These are phyloP conservation scores for Apiospora arundinis DNA, from an alignment of 2,329 filamentous ascomycete species.

Conservation along the genomic window DNA sequence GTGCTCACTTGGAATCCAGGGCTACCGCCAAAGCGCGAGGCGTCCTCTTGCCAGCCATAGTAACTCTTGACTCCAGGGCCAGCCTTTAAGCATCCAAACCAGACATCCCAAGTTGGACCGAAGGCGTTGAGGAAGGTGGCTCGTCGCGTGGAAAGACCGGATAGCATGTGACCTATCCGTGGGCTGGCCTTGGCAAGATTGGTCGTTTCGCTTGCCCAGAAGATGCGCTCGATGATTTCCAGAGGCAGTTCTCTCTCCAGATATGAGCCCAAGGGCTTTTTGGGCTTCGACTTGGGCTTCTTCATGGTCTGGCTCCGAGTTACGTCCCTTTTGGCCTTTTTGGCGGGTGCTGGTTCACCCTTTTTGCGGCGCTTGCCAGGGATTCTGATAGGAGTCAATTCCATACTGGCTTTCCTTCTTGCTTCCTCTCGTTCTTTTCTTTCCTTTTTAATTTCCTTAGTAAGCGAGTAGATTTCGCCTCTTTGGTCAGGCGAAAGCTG, in stretches of 20 bases:
- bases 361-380: slow-evolving; percentile 31
- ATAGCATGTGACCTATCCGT: slow-evolving; percentile 54
- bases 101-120: slow-evolving; percentile 46
- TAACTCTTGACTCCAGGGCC: slow-evolving; percentile 28
- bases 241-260: slow-evolving; percentile 50
- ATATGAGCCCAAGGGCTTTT: slow-evolving; percentile 31
- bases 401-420: slow-evolving; percentile 40
- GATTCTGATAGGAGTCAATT: slow-evolving; percentile 56
- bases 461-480: background rate
- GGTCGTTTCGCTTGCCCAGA: slow-evolving; percentile 56
- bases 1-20: slow-evolving; percentile 51
- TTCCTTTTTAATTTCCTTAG: background rate
- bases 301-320: slow-evolving; percentile 3
- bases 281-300: slow-evolving; percentile 21
- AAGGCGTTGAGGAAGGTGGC: slow-evolving; percentile 46
- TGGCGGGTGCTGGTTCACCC: slow-evolving; percentile 23
- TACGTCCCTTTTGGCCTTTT: background rate
- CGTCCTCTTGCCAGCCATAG: slow-evolving; percentile 40
- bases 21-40: slow-evolving; percentile 43
- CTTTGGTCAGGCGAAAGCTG: background rate
- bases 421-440: background rate
- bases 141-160: slow-evolving; percentile 41
- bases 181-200: slow-evolving; percentile 53
- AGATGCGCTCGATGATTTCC: slow-evolving; percentile 61
- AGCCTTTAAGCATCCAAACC: slow-evolving; percentile 40